Percentiles rank a stretch among this genome's conserved stretches.
Evolutionary conservation across 2,329 filamentous ascomycete species (phyloP).

Genomic region (Botryotinia globosa): DNA sequence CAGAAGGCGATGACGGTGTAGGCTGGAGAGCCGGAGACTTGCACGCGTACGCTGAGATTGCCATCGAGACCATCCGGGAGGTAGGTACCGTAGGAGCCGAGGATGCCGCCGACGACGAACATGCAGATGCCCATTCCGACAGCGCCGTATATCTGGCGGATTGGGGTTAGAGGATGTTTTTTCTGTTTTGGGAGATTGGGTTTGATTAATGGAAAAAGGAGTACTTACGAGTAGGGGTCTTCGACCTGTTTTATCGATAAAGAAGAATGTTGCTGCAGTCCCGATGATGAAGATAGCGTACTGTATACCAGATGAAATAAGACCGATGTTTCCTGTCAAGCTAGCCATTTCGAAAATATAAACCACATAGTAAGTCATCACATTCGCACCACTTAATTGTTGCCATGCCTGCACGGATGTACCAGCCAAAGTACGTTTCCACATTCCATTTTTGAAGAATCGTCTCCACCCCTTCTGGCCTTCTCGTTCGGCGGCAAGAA

Average conservation of each 20-base stretch:
- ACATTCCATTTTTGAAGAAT: slow-evolving; percentile 53
- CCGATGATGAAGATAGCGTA: slow-evolving; percentile 33
- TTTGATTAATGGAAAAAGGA: not conserved
- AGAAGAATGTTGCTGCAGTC: slow-evolving; percentile 30
- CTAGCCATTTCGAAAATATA: slow-evolving; percentile 43
- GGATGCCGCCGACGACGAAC: slow-evolving; percentile 47
- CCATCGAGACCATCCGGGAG: slow-evolving; percentile 46
- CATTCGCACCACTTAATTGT: slow-evolving; percentile 31
- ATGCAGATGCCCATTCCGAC: slow-evolving; percentile 44
- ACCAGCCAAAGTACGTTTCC: slow-evolving; percentile 45
- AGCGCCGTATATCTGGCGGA: slow-evolving; percentile 41
- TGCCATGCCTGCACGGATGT: slow-evolving; percentile 28
- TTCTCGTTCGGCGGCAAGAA: slow-evolving; percentile 37
- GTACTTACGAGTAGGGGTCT: slow-evolving; percentile 15
- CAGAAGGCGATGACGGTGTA: slow-evolving; percentile 64
- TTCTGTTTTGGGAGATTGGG: not conserved
- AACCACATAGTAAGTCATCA: slow-evolving; percentile 41
- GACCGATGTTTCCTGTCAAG: slow-evolving; percentile 39
- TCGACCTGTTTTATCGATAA: slow-evolving; percentile 30
- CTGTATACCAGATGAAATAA: slow-evolving; percentile 34
- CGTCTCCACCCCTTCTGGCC: slow-evolving; percentile 39
- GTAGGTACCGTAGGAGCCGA: slow-evolving; percentile 43
- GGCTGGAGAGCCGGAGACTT: slow-evolving; percentile 51
- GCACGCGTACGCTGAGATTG: slow-evolving; percentile 52
- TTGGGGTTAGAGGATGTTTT: slow-evolving; percentile 27